Base-by-base conservation (phyloP, 805 yeast species). In the Candida anglica region DNA sequence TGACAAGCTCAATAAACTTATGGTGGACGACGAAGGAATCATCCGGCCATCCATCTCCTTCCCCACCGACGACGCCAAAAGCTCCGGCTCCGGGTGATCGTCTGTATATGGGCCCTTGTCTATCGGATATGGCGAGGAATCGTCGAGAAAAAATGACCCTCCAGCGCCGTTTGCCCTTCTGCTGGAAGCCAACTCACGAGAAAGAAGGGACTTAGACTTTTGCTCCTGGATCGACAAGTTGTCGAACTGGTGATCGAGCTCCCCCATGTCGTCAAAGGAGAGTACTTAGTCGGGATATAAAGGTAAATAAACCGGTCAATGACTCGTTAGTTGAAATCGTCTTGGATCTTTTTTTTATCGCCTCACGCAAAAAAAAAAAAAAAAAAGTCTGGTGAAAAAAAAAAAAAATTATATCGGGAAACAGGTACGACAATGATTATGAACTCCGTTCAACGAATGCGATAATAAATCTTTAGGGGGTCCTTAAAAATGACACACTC, bases 41-140 rank as follows among this genome's bases (percentile, higher is more conserved):
- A 66, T 37, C 18, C 61, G 44, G 3, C 71, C 73, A 19, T 58
- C 62, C 15, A 51, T 47, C 28, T 66, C 69, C 27, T 59, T 58
- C 3, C 70, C 71, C 4, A 63, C 71, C 0, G 70, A 62, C 8
- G 65, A 60, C 1, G 73, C 71, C 23, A 66, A 46, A 18, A 67
- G 46, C 36, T 59, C 60, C 1, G 73, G 73, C 34, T 67, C 73
- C 3, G 72, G 73, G 38, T 66, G 73, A 16, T 61, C 70, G 29
- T 55, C 57, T 6, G 53, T 35, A 28, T 28, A 40, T 18, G 23
- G 11, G 9, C 11, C 27, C 34, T 13, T n/a, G n/a, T n/a, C n/a
- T n/a, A n/a, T n/a, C n/a, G n/a, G n/a, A n/a, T n/a, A n/a, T n/a
- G n/a, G n/a, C n/a, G n/a, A n/a, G n/a, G n/a, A n/a, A n/a, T 32